phyloP scores from a whole-genome alignment of 345 rosid genomes.

The Hibiscus tridactylites region DNA sequence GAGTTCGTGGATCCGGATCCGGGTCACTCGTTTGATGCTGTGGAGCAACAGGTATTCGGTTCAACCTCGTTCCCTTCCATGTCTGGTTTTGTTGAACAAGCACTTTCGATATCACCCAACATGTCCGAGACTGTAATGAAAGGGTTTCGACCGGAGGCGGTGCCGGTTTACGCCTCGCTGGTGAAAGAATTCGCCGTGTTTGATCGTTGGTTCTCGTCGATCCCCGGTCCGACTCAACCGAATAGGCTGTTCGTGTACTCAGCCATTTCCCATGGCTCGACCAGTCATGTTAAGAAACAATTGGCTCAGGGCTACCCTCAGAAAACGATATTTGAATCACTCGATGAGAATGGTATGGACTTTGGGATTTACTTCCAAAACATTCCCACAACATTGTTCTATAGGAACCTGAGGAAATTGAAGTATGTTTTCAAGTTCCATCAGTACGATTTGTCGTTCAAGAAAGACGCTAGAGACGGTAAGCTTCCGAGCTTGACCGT shows the following conservation, averaged over 20 bases:
- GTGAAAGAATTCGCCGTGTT: slow-evolving; percentile 72
- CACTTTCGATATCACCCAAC: slow-evolving; percentile 57
- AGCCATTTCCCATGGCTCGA: slow-evolving; percentile 93
- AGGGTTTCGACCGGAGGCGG: slow-evolving; percentile 86
- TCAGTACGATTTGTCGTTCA: slow-evolving; percentile 50
- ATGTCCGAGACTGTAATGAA: slow-evolving; percentile 75
- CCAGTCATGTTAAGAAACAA: slow-evolving; percentile 71
- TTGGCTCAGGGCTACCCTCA: slow-evolving; percentile 84
- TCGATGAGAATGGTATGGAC: slow-evolving; percentile 47
- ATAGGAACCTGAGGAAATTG: slow-evolving; percentile 74
- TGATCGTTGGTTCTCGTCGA: slow-evolving; percentile 91
- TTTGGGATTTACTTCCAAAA: slow-evolving; percentile 78
- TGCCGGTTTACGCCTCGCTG: slow-evolving; percentile 60
- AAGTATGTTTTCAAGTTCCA: slow-evolving; percentile 69
- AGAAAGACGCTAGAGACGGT: slow-evolving; percentile 65
- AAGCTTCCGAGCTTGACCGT: slow-evolving; percentile 68
- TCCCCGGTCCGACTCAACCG: slow-evolving; percentile 97
- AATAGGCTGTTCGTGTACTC: slow-evolving; percentile 84
- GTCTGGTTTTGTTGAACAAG: slow-evolving; percentile 90
- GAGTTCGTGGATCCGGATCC: slow-evolving; percentile 96
- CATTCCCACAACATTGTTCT: slow-evolving; percentile 80
- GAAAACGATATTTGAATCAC: slow-evolving; percentile 83
- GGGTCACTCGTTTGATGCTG: slow-evolving; percentile 88
- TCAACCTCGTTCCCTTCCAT: slow-evolving; percentile 60
- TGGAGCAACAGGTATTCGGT: slow-evolving; percentile 74